Percentiles rank a stretch among this genome's conserved stretches.
Conservation (phyloP, 2,329 filamentous ascomycete genomes). For the Reticulascus tulasneorum region DNA sequence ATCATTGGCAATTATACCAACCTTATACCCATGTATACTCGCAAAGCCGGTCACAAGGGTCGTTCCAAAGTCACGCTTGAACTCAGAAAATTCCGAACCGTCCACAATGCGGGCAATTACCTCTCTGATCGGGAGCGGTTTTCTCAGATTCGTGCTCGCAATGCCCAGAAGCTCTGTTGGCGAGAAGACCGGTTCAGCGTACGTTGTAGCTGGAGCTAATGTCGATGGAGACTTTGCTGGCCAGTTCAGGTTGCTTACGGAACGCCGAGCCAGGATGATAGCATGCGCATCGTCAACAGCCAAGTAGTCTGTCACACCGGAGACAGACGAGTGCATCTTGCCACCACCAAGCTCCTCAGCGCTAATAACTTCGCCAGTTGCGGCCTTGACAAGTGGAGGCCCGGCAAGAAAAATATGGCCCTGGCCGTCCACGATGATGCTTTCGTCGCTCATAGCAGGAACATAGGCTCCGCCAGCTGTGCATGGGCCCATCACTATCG, state of each 20-base stretch:
- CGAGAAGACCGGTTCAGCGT: conserved; percentile 75
- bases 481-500: conserved; percentile 95
- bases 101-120: conserved; percentile 92
- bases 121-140: conserved; percentile 80
- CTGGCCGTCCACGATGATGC: conserved; percentile 91
- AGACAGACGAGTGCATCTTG: conserved; percentile 82
- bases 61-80: conserved; percentile 86
- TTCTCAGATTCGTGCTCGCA: conserved; percentile 83
- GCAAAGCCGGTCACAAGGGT: conserved; percentile 92
- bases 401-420: conserved; percentile 98
- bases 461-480: conserved; percentile 96
- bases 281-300: conserved; percentile 93
- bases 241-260: conserved; percentile 87
- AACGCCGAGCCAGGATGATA: conserved; percentile 77
- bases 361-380: conserved; percentile 86
- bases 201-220: conserved; percentile 36
- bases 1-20: conserved; percentile 94
- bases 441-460: conserved; percentile 95
- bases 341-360: conserved; percentile 91
- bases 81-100: conserved; percentile 84
- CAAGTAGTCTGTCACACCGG: conserved; percentile 91
- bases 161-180: conserved; percentile 80
- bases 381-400: conserved; percentile 90
- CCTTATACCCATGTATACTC: conserved; percentile 80
- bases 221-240: conserved; percentile 46